A percentile compares a stretch with the other conserved stretches of the same genome.
Conservation (phyloP, 2,329 filamentous ascomycete species). For the Fusarium sp. region DNA sequence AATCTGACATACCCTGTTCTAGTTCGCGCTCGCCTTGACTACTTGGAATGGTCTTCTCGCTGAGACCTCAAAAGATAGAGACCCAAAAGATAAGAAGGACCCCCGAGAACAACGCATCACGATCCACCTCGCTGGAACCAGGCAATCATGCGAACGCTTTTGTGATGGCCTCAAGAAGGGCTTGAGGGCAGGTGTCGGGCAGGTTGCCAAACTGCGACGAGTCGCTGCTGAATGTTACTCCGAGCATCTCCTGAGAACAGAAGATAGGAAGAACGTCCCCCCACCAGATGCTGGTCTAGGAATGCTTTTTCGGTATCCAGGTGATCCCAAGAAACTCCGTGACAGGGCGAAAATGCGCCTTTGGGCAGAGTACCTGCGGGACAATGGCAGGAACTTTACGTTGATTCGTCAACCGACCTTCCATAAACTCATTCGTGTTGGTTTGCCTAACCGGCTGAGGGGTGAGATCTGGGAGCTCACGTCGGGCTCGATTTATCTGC, state of each 20-base stretch:
- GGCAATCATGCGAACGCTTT: conserved; percentile 92
- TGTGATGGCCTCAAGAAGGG: conserved; percentile 96
- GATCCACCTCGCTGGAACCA: conserved; percentile 88
- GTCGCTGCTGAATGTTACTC: conserved; percentile 91
- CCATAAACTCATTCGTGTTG: conserved; percentile 96
- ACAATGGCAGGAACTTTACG: conserved; percentile 94
- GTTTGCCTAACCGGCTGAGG: conserved; percentile 89
- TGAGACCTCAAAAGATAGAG: conserved; percentile 66
- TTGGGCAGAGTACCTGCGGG: conserved; percentile 95
- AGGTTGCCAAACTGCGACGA: conserved; percentile 84
- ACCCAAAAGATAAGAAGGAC: conserved; percentile 60
- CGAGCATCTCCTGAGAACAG: conserved; percentile 79
- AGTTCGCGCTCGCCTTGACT: conserved; percentile 93
- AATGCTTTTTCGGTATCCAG: conserved; percentile 92
- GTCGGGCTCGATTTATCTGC: conserved; percentile 89
- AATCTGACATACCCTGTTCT: conserved; percentile 23
- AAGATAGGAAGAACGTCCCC: conserved; percentile 69
- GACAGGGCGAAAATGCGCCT: conserved; percentile 97
- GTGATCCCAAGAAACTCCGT: conserved; percentile 91
- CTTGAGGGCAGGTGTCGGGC: conserved; percentile 86
- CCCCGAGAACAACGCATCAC: conserved; percentile 84
- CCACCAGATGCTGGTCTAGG: conserved; percentile 92
- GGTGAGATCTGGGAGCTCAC: conserved; percentile 97
- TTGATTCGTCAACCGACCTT: conserved; percentile 96
- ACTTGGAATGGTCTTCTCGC: conserved; percentile 86